Conservation (phyloP, 345 rosid genomes). For the Dovyalis caffra region DNA sequence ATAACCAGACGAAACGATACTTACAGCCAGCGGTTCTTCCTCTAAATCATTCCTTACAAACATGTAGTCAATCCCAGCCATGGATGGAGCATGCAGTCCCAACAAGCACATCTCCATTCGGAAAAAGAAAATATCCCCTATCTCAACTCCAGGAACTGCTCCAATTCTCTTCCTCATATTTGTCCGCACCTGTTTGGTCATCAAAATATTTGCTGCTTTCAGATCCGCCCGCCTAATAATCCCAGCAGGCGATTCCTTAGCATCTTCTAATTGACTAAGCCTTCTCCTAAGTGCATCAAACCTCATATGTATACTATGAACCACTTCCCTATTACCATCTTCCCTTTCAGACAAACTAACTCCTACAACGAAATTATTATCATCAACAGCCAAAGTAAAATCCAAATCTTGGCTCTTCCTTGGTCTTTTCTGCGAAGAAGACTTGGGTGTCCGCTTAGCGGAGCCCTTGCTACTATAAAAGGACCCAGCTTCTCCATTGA, state of each 20-base stretch:
- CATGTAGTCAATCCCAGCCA: slow-evolving; percentile 88
- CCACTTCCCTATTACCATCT: slow-evolving; percentile 23
- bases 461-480: background rate
- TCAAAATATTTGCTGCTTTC: slow-evolving; percentile 49
- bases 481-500: slow-evolving; percentile 1
- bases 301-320: slow-evolving; percentile 18
- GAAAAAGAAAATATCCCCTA: slow-evolving; percentile 77
- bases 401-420: slow-evolving; percentile 13
- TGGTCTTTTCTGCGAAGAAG: slow-evolving; percentile 5
- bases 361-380: slow-evolving; percentile 18
- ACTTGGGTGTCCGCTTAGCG: background rate
- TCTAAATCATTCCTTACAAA: slow-evolving; percentile 33
- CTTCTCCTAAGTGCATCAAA: slow-evolving; percentile 31
- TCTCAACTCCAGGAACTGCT: slow-evolving; percentile 64
- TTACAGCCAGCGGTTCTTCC: slow-evolving; percentile 64
- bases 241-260: slow-evolving; percentile 16
- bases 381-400: slow-evolving; percentile 10
- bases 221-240: slow-evolving; percentile 33
- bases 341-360: slow-evolving; percentile 27
- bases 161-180: slow-evolving; percentile 74
- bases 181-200: slow-evolving; percentile 65
- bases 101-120: slow-evolving; percentile 73
- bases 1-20: slow-evolving; percentile 79
- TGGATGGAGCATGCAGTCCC: slow-evolving; percentile 71
- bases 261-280: slow-evolving; percentile 30